Evolutionary conservation across 2,329 filamentous ascomycete species (phyloP).

Genomic region (Aureobasidium sp.): DNA sequence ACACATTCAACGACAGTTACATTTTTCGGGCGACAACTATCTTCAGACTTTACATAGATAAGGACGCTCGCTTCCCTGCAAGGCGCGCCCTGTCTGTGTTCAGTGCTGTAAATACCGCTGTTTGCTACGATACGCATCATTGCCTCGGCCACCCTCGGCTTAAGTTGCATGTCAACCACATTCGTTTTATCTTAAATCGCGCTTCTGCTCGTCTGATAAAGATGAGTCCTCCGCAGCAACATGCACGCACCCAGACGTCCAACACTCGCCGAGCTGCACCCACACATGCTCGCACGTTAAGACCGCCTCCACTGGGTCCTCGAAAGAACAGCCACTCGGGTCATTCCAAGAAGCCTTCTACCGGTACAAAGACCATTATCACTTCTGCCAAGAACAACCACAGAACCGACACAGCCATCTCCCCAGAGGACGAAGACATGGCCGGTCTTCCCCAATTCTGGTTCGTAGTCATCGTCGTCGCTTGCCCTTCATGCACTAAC

Average conservation of each 20-base stretch:
- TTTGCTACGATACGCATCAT: not conserved
- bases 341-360: not conserved
- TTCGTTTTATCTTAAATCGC: constrained; percentile 4
- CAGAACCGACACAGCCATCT: constrained; percentile 15
- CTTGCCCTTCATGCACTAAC: not conserved
- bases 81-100: constrained; percentile 7
- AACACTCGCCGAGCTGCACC: not conserved
- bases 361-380: not conserved
- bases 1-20: not conserved
- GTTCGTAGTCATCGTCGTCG: constrained; percentile 26
- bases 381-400: constrained; percentile 16
- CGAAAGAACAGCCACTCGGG: constrained; percentile 3
- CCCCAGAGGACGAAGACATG: constrained; percentile 42
- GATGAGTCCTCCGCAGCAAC: constrained; percentile 9
- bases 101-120: not conserved
- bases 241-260: not conserved
- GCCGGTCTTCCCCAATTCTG: constrained; percentile 47
- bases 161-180: constrained; percentile 1
- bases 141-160: not conserved
- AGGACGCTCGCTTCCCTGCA: not conserved
- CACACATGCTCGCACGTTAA: not conserved
- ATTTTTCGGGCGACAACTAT: not conserved
- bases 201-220: not conserved
- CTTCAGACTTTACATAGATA: constrained; percentile 2
- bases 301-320: not conserved